Percentiles rank a stretch among this genome's conserved stretches.
Evolutionary conservation across 140 eudicot genomes (phyloP).

Genomic region (Anethum foeniculum): DNA sequence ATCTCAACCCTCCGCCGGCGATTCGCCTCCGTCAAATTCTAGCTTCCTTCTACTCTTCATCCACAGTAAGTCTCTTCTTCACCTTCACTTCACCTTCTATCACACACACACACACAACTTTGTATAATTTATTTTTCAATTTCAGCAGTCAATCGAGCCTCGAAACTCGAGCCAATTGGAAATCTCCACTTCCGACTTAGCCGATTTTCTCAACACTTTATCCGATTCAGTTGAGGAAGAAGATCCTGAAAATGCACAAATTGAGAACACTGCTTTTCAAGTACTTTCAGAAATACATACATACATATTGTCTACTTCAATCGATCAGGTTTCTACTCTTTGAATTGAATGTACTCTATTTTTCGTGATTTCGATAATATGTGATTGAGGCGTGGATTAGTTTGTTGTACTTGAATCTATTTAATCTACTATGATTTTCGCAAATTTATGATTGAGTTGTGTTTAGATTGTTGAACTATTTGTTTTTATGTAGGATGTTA

Average conservation of each 20-base stretch:
- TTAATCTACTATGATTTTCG: not conserved
- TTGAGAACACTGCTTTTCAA: slow-evolving; percentile 30
- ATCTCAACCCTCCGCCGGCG: not conserved
- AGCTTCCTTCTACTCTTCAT: slow-evolving; percentile 45
- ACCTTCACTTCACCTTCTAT: not conserved
- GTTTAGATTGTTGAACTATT: not conserved
- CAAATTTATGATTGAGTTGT: not conserved
- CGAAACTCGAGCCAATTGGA: slow-evolving; percentile 24
- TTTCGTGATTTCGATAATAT: not conserved
- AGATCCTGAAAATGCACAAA: slow-evolving; percentile 36
- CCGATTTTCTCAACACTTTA: slow-evolving; percentile 34
- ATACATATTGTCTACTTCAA: slow-evolving; percentile 38
- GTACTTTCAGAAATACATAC: slow-evolving; percentile 36
- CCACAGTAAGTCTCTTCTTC: slow-evolving; percentile 30
- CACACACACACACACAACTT: not conserved
- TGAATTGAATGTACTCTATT: not conserved
- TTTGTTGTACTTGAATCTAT: not conserved
- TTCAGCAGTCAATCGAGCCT: slow-evolving; percentile 42
- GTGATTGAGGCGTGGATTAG: not conserved
- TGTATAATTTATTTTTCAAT: not conserved
- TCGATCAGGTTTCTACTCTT: slow-evolving; percentile 46
- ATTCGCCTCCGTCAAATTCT: slow-evolving; percentile 51
- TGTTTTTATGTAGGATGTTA: slow-evolving; percentile 38
- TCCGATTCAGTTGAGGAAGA: slow-evolving; percentile 29
- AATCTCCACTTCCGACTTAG: slow-evolving; percentile 38